phyloP scores from a whole-genome alignment of 257 asterid genomes.

The Penstemon eatonii region DNA sequence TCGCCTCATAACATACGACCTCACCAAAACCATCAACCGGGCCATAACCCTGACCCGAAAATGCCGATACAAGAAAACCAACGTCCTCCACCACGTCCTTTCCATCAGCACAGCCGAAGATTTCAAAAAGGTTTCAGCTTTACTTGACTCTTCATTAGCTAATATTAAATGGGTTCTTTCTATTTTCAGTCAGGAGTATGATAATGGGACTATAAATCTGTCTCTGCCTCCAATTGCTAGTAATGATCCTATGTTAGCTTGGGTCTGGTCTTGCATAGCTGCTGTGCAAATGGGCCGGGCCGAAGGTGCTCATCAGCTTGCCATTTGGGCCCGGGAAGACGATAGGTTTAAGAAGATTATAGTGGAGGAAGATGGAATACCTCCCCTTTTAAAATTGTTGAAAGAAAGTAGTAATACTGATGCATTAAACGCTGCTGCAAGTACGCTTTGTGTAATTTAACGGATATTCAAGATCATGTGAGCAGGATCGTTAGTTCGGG shows the following conservation, averaged over 20 bases:
- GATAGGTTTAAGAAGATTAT: conserved; percentile 43
- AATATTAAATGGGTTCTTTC: conserved; percentile 54
- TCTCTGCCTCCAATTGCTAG: conserved; percentile 57
- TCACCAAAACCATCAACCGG: conserved; percentile 48
- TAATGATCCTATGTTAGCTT: conserved; percentile 53
- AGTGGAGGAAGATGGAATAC: conserved; percentile 52
- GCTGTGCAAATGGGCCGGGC: conserved; percentile 51
- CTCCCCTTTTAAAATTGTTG: conserved; percentile 54
- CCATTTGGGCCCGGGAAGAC: conserved; percentile 33
- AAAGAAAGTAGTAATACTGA: conserved; percentile 44
- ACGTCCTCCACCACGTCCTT: conserved; percentile 53
- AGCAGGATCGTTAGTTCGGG: conserved; percentile 28
- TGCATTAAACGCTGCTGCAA: conserved; percentile 50
- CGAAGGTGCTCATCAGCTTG: conserved; percentile 46
- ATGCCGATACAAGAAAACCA: conserved; percentile 47
- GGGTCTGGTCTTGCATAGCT: conserved; percentile 58
- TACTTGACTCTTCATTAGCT: conserved; percentile 46
- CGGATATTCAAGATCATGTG: conserved; percentile 40
- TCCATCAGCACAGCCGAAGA: conserved; percentile 58
- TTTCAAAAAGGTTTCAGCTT: conserved; percentile 37
- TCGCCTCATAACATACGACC: conserved; percentile 47
- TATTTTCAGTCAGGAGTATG: conserved; percentile 35
- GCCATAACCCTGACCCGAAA: conserved; percentile 45
- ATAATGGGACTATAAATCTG: conserved; percentile 18
- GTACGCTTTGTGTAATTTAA: conserved; percentile 45